Evolutionary conservation across 2,329 filamentous ascomycete species (phyloP), one percentile per base, ranked within the genome.

Genomic region (Emergomyces africanus): DNA sequence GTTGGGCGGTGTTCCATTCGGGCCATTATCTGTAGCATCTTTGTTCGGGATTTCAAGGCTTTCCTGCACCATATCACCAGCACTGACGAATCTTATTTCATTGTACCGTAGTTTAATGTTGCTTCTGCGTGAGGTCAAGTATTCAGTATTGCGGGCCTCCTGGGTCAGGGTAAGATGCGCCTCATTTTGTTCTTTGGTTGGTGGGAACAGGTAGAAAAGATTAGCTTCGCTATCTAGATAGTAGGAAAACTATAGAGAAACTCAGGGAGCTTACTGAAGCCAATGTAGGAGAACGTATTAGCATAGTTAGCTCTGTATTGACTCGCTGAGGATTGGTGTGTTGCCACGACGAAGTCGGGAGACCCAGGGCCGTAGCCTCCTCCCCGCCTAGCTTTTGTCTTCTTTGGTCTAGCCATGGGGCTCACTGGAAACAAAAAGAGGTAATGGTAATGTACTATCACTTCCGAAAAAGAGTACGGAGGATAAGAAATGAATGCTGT

Each of bases 31-130:
- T 12, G 10, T 18, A 18, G 37, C 8, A 23, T 18, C 14, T 5
- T 46, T 18, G 30, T 57, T 37, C 60, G 53, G 18, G 67, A 64
- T 15, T 67, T 66, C 41, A 69, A 59, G 61, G 37, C 74, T 69
- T 15, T 71, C 66, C 44, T 75, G 70, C 41, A 76, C 69, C 57
- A 78, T 69, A 46, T 70, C 72, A 25, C 82, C 82, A 39, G 82
- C 83, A 67, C 81, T 84, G 61, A 87, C 78, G 66, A 88, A 88
- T 1, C 72, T 69, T 56, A 87, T 77, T 28, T 74, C 73, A 58
- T 78, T 75, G 64, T 85, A 72, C 60, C 84, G 77, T 55, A 87
- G 74, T 63, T 77, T 78, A 55, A 73, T 70, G 61, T 77, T 75
- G 2, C 75, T 69, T 59, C 76, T 75, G 70, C 77, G 79, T 51